These are phyloP conservation scores for Telfairia occidentalis DNA, from an alignment of 331 rosid genomes.

Conservation along the genomic window DNA sequence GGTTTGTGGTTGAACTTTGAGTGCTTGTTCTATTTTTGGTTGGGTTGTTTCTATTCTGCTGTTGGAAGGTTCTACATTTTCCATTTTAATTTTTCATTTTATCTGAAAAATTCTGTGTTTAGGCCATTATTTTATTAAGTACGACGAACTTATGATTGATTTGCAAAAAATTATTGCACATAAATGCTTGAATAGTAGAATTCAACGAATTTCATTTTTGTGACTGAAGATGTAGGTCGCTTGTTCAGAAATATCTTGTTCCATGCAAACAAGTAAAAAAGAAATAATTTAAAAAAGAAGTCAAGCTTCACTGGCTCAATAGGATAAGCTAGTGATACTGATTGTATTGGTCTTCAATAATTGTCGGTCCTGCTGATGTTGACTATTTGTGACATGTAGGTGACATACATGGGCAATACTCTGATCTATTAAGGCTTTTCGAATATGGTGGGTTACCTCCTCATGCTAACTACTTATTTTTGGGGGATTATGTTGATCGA, in stretches of 20 bases:
- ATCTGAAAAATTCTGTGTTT: too few relatives aligned
- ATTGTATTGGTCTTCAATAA: background rate
- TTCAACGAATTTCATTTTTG: background rate
- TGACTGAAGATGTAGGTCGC: background rate
- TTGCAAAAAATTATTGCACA: background rate
- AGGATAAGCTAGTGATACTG: background rate
- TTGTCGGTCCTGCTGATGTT: slow-evolving; percentile 1
- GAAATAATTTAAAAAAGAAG: too few relatives aligned
- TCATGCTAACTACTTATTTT: slow-evolving; percentile 10
- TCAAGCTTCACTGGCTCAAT: background rate
- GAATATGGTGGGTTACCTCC: slow-evolving; percentile 17
- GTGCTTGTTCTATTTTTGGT: too few relatives aligned
- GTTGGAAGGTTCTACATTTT: too few relatives aligned
- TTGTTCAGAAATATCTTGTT: background rate
- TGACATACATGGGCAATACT: slow-evolving; percentile 16
- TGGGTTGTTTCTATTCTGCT: too few relatives aligned
- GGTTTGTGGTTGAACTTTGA: too few relatives aligned
- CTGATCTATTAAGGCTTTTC: slow-evolving; percentile 11
- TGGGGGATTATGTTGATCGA: slow-evolving; percentile 18
- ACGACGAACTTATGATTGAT: background rate
- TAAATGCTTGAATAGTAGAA: background rate
- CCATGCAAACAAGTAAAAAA: background rate
- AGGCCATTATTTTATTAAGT: background rate
- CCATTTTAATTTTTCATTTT: too few relatives aligned
- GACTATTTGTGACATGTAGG: background rate